Evolutionary conservation across 2,329 filamentous ascomycete species (phyloP), one percentile per base, ranked within the genome.

Genomic region (Mycocentrospora acerina): DNA sequence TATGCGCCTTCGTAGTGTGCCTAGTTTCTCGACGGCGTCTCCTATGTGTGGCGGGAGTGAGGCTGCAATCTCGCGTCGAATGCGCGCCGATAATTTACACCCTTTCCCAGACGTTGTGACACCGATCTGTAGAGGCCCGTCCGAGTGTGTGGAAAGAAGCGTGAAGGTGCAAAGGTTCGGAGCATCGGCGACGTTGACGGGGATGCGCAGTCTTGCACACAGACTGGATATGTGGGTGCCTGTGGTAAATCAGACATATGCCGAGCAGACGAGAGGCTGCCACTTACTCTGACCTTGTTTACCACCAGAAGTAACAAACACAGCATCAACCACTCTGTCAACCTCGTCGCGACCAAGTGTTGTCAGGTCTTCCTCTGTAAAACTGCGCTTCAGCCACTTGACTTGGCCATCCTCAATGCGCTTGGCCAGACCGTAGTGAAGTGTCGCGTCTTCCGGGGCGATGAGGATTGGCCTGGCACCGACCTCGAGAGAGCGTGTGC

Each of bases 31-130:
- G 28, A 94, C 90, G 0, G 91, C 89, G 14, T 69, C 66, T 5
- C 93, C 93, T 5, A 97, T 77, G 13, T 86, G 78, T 2, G 75
- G 65, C 0, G 93, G 93, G 3, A 98, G 75, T 0, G 83, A 81
- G 1, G 90, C 79, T 2, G 88, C 86, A 44, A 98, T 86, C 59
- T 97, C 93, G 40, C 93, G 80, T 12, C 90, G 82, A 56, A 98
- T 88, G 17, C 93, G 80, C 8, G 89, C 88, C 5, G 93, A 88
- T 19, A 98, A 79, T 69, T 95, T 96, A 73, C 93, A 97, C 2
- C 93, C 93, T 55, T 87, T 85, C 14, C 93, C 91, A 42, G 94
- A 96, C 1, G 93, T 97, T 3, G 93, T 97, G 41, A 98, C 86
- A 46, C 93, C 93, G 44, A 98, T 85, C 64, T 97, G 93, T 27